Evolutionary conservation across 352 stramenopile genomes (phyloP).

Genomic region (Thalassiosira livingstoniorum): DNA sequence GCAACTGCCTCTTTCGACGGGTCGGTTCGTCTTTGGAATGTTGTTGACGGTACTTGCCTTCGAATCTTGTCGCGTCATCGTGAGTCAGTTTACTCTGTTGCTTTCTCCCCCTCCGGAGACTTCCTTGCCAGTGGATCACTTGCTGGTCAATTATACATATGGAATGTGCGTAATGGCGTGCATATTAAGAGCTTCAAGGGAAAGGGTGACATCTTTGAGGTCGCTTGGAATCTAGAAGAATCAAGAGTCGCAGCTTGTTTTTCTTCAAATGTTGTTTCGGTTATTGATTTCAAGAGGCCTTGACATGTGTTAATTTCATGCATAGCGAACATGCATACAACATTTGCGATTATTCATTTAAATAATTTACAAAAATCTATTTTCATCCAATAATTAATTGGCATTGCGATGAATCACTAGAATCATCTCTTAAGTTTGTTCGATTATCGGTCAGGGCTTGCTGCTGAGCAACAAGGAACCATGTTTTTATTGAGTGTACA

Average conservation of each 20-base stretch:
- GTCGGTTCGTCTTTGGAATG: slow-evolving; percentile 94
- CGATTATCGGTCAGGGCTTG: too few species aligned
- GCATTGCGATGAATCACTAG: too few species aligned
- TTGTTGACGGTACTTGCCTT: slow-evolving; percentile 90
- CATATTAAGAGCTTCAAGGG: slow-evolving; percentile 85
- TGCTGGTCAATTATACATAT: slow-evolving; percentile 96
- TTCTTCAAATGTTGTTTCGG: slow-evolving; percentile 82
- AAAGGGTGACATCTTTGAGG: slow-evolving; percentile 97
- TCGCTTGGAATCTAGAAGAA: slow-evolving; percentile 95
- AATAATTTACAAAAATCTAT: slow-evolving; percentile 11
- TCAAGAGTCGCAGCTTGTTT: slow-evolving; percentile 84
- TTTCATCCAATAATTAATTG: too few species aligned
- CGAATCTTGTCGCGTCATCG: slow-evolving; percentile 93
- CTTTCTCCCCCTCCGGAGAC: slow-evolving; percentile 86
- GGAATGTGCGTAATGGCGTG: slow-evolving; percentile 92
- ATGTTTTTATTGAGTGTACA: too few species aligned
- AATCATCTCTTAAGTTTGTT: too few species aligned
- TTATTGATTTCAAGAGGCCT: slow-evolving; percentile 82
- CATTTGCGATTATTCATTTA: slow-evolving; percentile 26
- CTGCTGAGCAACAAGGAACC: too few species aligned
- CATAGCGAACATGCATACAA: slow-evolving; percentile 37
- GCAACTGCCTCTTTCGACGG: slow-evolving; percentile 96
- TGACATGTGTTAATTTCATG: slow-evolving; percentile 17
- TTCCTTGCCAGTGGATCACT: slow-evolving; percentile 97
- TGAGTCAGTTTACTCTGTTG: slow-evolving; percentile 87